phyloP scores from a whole-genome alignment of 2,329 filamentous ascomycete genomes.

The Falciphora oryzae region DNA sequence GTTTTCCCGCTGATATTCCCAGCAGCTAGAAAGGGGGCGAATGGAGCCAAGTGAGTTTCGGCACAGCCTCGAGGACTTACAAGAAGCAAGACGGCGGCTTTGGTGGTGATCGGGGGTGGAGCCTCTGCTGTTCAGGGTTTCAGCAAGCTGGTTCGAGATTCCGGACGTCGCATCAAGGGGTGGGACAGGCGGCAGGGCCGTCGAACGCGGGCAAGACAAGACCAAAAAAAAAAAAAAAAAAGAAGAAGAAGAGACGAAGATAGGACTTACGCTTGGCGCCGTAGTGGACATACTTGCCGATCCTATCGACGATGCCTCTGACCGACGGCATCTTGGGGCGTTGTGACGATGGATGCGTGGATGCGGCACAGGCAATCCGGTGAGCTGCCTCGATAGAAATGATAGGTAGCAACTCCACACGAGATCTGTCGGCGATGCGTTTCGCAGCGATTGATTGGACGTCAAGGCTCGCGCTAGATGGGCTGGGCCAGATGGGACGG shows the following conservation, averaged over 20 bases:
- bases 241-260: neutral
- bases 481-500: neutral
- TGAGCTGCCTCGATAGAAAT: neutral
- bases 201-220: neutral
- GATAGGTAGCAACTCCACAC: neutral
- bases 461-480: neutral
- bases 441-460: neutral
- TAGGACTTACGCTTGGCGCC: conserved; percentile 14
- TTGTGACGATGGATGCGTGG: neutral
- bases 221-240: neutral
- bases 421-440: neutral
- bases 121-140: conserved; percentile 19
- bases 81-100: conserved; percentile 29
- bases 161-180: conserved; percentile 7
- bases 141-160: conserved; percentile 11
- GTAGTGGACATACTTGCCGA: conserved; percentile 19
- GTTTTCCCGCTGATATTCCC: conserved; percentile 3
- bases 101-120: conserved; percentile 35
- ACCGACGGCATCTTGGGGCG: conserved; percentile 17
- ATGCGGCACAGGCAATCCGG: neutral
- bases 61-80: conserved; percentile 22
- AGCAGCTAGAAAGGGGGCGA: neutral
- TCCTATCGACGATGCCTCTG: conserved; percentile 18
- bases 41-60: neutral
- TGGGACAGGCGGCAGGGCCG: neutral